Evolutionary conservation across 257 asterid genomes (phyloP), one percentile per base, ranked within the genome.

Genomic region (Nicotiana tomentosiformis): DNA sequence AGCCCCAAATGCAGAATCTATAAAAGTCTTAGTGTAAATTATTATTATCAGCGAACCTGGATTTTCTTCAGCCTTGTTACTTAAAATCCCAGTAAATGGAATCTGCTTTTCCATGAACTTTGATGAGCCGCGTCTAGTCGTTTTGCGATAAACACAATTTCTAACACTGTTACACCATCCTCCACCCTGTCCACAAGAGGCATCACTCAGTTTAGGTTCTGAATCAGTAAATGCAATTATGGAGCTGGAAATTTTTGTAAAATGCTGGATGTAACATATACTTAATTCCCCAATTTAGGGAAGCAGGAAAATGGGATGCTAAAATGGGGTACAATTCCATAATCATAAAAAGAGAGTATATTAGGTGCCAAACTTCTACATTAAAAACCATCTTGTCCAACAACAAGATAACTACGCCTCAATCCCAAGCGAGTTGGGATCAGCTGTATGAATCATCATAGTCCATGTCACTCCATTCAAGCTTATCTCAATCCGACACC

Each of bases 161-260:
- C 93, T 89, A 62, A 92, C 68, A 79, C 56, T 90, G 91, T 92
- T 94, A 89, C 98, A 94, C 99, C 99, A 96, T 62, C 99, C 99
- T 85, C 99, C 99, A 86, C 99, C 99, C 99, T 96, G 91, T 43
- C 53, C 84, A 84, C 66, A 83, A 76, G 46, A 90, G 88, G 10
- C 85, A 20, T 56, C 91, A 80, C 62, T 18, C 55, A 78, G 55
- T 30, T 62, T 61, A 62, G 83, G 62, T 62, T 80, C 43, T 20
- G 70, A 60, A 80, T 79, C 39, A 20, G n/a, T 20, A 69, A 69
- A 39, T 39, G 33, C 33, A 39, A 69, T 69, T n/a, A 37, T 10
- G 9, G 32, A 69, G 57, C 17, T 69, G 32, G 57, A 51, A 39
- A 69, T 9, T 37, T 39, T 53, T 1, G 58, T 70, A 20, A n/a